Base-by-base conservation (phyloP, 495 filamentous ascomycete species). In the Lasiosphaeria hispida region DNA sequence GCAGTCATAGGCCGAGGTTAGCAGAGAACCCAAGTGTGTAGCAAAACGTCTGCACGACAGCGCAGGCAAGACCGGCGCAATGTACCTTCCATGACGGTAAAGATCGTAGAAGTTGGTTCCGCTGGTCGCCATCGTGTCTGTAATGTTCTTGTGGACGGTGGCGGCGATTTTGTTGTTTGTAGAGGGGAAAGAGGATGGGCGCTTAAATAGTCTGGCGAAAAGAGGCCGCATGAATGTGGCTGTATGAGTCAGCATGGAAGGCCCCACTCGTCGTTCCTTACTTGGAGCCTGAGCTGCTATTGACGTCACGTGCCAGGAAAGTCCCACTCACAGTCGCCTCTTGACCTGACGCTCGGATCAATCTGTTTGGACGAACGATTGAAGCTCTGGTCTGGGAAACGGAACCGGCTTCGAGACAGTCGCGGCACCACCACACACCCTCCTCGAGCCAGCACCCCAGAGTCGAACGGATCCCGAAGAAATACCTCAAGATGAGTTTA, bases 51-150 rank as follows among this genome's bases (percentile, higher is more conserved):
- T 36, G 43, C n/a, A 55, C 30, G 39, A 36, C 56, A 43, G 39
- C 48, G 39, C 17, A 55, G 37, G 34, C 10, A 36, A 48, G 56
- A 37, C 48, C 34, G 35, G 53, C 53, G 39, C 40, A 41, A 61
- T 73, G 70, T 90, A 96, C 92, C 91, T 96, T 85, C 91, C 94
- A 77, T 91, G 88, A 63, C 92, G 90, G 72, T 98, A 98, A 61
- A 98, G 84, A 83, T 98, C 94, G 72, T 97, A 97, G 75, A 89
- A 96, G 59, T 82, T 78, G 60, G 58, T 69, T n/a, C 53, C 23
- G 61, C 54, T 60, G 48, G 49, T 64, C 48, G 71, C 68, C 72
- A 74, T 74, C 36, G n/a, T 72, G 48, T 34, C 44, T 36, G 19
- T 18, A 48, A 15, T 51, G 23, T 62, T 52, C 54, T 50, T 14